A percentile compares a stretch with the other conserved stretches of the same genome.
phyloP scores from a whole-genome alignment of 2,329 filamentous ascomycete species.

The Moelleriella libera region DNA sequence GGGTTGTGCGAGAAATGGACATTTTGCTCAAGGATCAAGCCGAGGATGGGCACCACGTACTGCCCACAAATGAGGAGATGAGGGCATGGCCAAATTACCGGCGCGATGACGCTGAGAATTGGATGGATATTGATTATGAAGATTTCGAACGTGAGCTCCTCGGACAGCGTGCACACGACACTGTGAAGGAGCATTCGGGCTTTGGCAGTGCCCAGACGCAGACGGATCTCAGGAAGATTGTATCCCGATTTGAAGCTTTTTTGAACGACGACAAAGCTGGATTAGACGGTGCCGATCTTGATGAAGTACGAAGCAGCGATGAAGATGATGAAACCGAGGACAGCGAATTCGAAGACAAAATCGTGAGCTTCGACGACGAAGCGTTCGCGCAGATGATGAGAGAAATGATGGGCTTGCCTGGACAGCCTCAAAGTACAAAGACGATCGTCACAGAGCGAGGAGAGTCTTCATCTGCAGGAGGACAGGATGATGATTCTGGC shows the following conservation, averaged over 20 bases:
- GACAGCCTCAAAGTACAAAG: not conserved
- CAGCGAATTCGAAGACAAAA: constrained; percentile 56
- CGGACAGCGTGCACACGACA: constrained; percentile 23
- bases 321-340: constrained; percentile 14
- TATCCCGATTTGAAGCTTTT: constrained; percentile 85
- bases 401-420: constrained; percentile 67
- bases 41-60: constrained; percentile 47
- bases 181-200: constrained; percentile 20
- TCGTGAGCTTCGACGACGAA: constrained; percentile 69
- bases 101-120: constrained; percentile 71
- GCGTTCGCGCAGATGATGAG: constrained; percentile 81
- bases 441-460: not conserved
- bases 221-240: constrained; percentile 75
- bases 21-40: constrained; percentile 63
- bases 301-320: constrained; percentile 47
- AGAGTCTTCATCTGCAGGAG: not conserved
- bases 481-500: not conserved
- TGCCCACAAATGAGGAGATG: constrained; percentile 68
- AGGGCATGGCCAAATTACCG: constrained; percentile 44
- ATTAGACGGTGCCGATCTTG: constrained; percentile 59
- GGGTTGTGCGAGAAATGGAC: constrained; percentile 58
- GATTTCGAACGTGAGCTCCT: constrained; percentile 76
- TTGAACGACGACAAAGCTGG: constrained; percentile 75
- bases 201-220: constrained; percentile 56
- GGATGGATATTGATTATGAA: constrained; percentile 83